Base-by-base conservation (phyloP, 139 green algal species). In the Tetratostichococcus sp. region DNA sequence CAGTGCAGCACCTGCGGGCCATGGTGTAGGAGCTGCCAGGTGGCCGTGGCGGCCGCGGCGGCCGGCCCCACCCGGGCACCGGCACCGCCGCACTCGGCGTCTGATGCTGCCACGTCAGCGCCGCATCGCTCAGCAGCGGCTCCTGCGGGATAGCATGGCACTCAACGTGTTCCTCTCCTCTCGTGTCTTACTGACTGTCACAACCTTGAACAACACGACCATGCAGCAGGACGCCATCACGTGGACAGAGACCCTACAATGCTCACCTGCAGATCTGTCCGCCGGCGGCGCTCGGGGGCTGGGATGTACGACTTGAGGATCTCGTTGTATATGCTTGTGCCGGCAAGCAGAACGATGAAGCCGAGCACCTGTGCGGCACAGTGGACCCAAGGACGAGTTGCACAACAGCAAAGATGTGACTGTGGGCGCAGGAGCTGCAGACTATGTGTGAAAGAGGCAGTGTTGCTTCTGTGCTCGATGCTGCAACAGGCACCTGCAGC, bases 311-410 rank as follows among this genome's bases (percentile, higher is more conserved):
- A 62, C 50, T 62, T 62, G 50, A 96, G 77, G 58, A 96, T 77
- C 74, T 94, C 91, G 77, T 96, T 96, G 84, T 94, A 96, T 26
- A 95, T 71, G 0, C 75, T 84, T 0, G 90, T 91, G 39, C 91
- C 91, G 65, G 83, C 67, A 28, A 96, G 43, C 16, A 96, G 82
- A 66, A 95, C 83, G 33, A 87, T 23, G 67, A 96, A 96, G 35
- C 91, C 91, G 31, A 95, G 73, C 39, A 94, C 84, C 81, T 88
- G 80, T 39, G 62, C 14, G 17, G n/a, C n/a, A 62, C 50, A 5
- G 14, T 62, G 50, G 8, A 50, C 39, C 8, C 39, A 50, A 50
- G n/a, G n/a, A n/a, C 39, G 39, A 50, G 39, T 50, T 14, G 14
- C 8, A 22, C 39, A 50, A 14, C 39, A 14, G 39, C 39, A 8